Percentiles rank a stretch among this genome's conserved stretches.
phyloP scores from a whole-genome alignment of 306 rosid genomes.

The Alnus glutinosa region DNA sequence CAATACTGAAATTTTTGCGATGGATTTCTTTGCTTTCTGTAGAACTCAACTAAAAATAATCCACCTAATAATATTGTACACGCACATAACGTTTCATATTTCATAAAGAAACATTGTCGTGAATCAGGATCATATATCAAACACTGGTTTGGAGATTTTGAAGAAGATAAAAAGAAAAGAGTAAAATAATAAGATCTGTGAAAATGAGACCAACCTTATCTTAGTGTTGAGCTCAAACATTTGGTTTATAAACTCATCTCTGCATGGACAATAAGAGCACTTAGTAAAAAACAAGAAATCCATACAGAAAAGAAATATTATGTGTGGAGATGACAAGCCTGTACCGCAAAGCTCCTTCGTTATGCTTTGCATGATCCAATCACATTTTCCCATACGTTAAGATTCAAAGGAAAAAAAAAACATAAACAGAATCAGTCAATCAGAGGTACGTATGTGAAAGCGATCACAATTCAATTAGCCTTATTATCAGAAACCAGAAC shows the following conservation, averaged over 20 bases:
- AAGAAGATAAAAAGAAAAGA: neutral
- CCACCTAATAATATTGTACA: neutral
- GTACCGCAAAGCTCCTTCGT: constrained; percentile 56
- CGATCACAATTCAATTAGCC: neutral
- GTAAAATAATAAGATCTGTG: neutral
- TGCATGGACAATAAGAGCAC: constrained; percentile 32
- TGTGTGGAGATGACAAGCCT: constrained; percentile 12
- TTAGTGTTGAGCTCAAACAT: constrained; percentile 58
- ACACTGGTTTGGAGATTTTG: neutral
- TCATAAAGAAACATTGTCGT: neutral
- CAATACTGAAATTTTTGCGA: neutral
- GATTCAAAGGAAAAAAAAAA: constrained; percentile 20
- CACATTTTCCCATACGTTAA: constrained; percentile 16
- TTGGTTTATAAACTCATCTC: constrained; percentile 52
- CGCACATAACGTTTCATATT: neutral
- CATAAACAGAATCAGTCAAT: neutral
- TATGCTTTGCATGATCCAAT: constrained; percentile 41
- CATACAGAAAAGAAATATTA: constrained; percentile 11
- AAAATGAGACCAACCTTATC: constrained; percentile 56
- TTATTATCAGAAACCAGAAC: neutral
- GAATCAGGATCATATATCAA: neutral
- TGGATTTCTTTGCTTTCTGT: neutral
- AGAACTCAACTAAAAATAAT: neutral
- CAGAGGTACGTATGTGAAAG: constrained; percentile 2
- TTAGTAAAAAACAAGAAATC: neutral